These are phyloP conservation scores for Coleophoma cylindrospora DNA, from an alignment of 2,329 filamentous ascomycete species.

Conservation along the genomic window DNA sequence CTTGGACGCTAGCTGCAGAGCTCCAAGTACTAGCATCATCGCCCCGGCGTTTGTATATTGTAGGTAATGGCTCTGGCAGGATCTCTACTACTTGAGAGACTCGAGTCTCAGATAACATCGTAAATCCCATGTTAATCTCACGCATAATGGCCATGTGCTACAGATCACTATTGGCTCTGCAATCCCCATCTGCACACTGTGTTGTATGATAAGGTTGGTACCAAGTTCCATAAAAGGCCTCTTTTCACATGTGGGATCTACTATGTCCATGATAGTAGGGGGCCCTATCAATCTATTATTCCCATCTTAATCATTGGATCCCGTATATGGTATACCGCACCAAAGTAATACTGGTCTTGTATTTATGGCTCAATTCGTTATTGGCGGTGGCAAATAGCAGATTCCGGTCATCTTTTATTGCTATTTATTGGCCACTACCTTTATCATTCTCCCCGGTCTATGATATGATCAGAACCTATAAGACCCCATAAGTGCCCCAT, in stretches of 20 bases:
- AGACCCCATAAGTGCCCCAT: too few relatives aligned
- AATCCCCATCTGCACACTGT: constrained; percentile 44
- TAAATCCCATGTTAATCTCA: constrained; percentile 52
- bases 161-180: constrained; percentile 53
- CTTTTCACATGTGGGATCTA: constrained; percentile 3
- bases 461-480: too few relatives aligned
- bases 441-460: background rate
- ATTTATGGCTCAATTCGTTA: constrained; percentile 8
- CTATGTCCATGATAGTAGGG: constrained; percentile 43
- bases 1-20: constrained; percentile 1
- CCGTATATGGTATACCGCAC: constrained; percentile 38
- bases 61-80: background rate
- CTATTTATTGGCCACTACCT: background rate
- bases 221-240: constrained; percentile 33
- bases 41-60: too few relatives aligned
- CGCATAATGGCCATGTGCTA: constrained; percentile 49
- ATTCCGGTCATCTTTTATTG: background rate
- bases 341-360: constrained; percentile 27
- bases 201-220: constrained; percentile 49
- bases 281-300: constrained; percentile 50
- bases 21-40: constrained; percentile 2
- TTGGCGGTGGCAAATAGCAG: background rate
- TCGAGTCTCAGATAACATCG: constrained; percentile 20
- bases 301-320: constrained; percentile 34
- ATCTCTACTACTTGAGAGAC: background rate